Percentiles rank a stretch among this genome's conserved stretches.
Conservation (phyloP, 2,329 filamentous ascomycete species). For the Epichloe sibirici region DNA sequence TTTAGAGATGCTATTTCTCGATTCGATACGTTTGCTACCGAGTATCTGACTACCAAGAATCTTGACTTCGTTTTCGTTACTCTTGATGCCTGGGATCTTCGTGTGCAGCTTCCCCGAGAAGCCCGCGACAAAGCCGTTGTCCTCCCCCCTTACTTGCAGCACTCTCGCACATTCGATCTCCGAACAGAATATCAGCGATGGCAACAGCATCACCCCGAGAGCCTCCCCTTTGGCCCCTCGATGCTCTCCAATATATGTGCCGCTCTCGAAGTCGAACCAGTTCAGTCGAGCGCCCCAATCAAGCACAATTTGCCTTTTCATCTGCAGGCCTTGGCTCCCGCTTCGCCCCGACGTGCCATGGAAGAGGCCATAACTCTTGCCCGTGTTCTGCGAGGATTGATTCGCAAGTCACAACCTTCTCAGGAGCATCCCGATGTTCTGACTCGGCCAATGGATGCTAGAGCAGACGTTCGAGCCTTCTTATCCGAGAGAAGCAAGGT, state of each 20-base stretch:
- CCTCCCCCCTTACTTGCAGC: constrained; percentile 94
- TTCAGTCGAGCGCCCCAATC: constrained; percentile 94
- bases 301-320: constrained; percentile 99
- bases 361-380: constrained; percentile 93
- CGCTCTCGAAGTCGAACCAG: constrained; percentile 92
- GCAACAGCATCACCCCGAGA: constrained; percentile 97
- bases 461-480: constrained; percentile 92
- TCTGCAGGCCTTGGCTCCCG: constrained; percentile 86
- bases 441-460: constrained; percentile 89
- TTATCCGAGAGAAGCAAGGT: constrained; percentile 95
- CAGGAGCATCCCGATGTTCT: constrained; percentile 92
- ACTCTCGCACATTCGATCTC: constrained; percentile 93
- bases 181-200: constrained; percentile 96
- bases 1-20: constrained; percentile 95
- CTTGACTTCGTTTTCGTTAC: constrained; percentile 98
- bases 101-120: constrained; percentile 96
- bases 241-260: constrained; percentile 97
- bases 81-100: constrained; percentile 94
- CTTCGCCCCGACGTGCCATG: constrained; percentile 90
- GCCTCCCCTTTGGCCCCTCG: constrained; percentile 87
- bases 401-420: constrained; percentile 88
- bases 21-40: constrained; percentile 86
- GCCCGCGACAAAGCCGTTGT: constrained; percentile 97
- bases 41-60: constrained; percentile 82
- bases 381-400: constrained; percentile 80